A percentile compares a stretch with the other conserved stretches of the same genome.
phyloP scores from a whole-genome alignment of 1,284 basidiomycete genomes.

The Tylopilus sp. region DNA sequence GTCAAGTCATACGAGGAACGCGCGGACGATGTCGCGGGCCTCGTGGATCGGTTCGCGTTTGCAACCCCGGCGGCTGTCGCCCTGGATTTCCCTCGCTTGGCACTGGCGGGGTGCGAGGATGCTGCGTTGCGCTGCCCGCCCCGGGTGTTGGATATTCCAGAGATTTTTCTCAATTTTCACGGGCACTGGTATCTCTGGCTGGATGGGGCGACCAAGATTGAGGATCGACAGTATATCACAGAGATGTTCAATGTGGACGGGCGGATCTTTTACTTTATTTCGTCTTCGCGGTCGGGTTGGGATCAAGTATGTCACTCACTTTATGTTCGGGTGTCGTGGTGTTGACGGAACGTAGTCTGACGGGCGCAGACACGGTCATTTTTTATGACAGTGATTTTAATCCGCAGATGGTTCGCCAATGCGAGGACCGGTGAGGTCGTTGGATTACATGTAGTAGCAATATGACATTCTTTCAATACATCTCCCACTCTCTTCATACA shows the following conservation, averaged over 20 bases:
- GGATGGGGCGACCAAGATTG: slow-evolving; percentile 96
- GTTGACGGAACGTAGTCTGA: slow-evolving; percentile 64
- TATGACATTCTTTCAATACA: too few species aligned
- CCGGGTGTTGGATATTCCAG: slow-evolving; percentile 92
- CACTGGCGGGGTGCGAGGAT: slow-evolving; percentile 59
- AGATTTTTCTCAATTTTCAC: slow-evolving; percentile 93
- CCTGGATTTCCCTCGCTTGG: slow-evolving; percentile 75
- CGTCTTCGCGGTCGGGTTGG: slow-evolving; percentile 95
- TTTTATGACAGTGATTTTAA: slow-evolving; percentile 99
- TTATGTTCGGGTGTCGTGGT: slow-evolving; percentile 5
- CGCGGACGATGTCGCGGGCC: slow-evolving; percentile 62
- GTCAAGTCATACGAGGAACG: slow-evolving; percentile 78
- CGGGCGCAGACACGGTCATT: slow-evolving; percentile 97
- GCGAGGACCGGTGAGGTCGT: slow-evolving; percentile 85
- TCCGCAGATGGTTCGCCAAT: slow-evolving; percentile 97
- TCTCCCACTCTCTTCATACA: too few species aligned
- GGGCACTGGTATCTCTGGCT: slow-evolving; percentile 94
- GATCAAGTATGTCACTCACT: slow-evolving; percentile 79
- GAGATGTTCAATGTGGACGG: slow-evolving; percentile 96
- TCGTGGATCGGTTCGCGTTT: slow-evolving; percentile 85
- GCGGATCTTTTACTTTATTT: slow-evolving; percentile 94
- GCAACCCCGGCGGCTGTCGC: slow-evolving; percentile 87
- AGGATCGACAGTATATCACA: slow-evolving; percentile 95
- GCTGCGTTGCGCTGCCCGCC: slow-evolving; percentile 47
- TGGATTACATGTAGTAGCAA: too few species aligned